A percentile compares a stretch with the other conserved stretches of the same genome.
These are phyloP conservation scores for Chalciporus piperatoides DNA, from an alignment of 1,284 basidiomycete genomes.

Conservation along the genomic window DNA sequence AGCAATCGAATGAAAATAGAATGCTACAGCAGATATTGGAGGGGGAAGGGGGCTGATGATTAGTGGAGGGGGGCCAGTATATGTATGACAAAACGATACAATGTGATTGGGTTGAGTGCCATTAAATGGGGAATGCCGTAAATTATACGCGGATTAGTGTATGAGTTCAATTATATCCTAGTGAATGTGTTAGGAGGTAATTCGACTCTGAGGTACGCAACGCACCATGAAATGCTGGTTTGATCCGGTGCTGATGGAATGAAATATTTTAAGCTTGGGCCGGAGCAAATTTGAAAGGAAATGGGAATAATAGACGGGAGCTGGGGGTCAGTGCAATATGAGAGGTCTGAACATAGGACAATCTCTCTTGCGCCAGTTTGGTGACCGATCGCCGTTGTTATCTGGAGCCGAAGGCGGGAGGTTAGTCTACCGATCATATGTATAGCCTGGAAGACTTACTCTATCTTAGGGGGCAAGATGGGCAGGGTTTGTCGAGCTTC, in stretches of 20 bases:
- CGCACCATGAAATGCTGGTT: slow-evolving; percentile 6
- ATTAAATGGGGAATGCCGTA: background rate
- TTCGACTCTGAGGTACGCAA: background rate
- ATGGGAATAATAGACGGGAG: background rate
- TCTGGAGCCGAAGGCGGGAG: background rate
- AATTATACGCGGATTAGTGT: background rate
- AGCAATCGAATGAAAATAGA: background rate
- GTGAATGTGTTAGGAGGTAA: background rate
- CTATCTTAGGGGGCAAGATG: background rate
- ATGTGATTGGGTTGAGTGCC: background rate
- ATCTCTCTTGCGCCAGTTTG: background rate
- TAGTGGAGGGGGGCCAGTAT: background rate
- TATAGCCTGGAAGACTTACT: slow-evolving; percentile 3
- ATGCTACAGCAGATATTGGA: background rate
- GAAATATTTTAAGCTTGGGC: background rate
- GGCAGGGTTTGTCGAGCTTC: slow-evolving; percentile 11
- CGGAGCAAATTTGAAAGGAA: background rate
- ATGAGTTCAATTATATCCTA: slow-evolving; percentile 6
- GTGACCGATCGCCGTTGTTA: background rate
- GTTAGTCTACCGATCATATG: background rate
- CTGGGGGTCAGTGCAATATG: background rate
- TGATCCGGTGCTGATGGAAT: background rate
- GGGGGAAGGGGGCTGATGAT: background rate
- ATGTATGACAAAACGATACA: background rate
- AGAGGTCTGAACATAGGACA: background rate